Evolutionary conservation across 306 rosid species (phyloP).

Genomic region (Vigna unguiculata): DNA sequence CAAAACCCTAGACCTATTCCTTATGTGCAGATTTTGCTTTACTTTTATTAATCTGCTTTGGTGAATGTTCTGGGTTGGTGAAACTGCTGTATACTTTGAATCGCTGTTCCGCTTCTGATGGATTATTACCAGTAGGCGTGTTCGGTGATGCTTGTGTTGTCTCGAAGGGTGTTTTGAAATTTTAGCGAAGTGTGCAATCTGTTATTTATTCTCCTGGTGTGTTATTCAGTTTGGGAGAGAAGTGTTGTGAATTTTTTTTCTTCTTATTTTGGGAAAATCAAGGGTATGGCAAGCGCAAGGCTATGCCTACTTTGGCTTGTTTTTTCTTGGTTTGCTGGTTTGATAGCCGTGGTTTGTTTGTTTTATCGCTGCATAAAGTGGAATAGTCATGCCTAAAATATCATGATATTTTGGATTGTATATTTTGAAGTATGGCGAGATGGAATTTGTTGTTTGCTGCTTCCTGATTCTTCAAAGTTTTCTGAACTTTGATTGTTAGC

Average conservation of each 20-base stretch:
- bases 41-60: neutral
- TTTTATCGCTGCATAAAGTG: conserved; percentile 3
- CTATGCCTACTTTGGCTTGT: conserved; percentile 25
- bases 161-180: conserved; percentile 32
- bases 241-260: neutral
- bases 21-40: conserved; percentile 24
- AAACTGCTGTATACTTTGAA: conserved; percentile 28
- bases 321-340: conserved; percentile 34
- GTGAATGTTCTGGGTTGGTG: conserved; percentile 23
- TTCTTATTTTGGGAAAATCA: conserved; percentile 25
- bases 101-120: conserved; percentile 32
- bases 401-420: neutral
- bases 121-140: neutral
- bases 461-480: conserved; percentile 3
- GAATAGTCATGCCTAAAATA: conserved; percentile 22
- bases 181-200: conserved; percentile 16
- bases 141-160: conserved; percentile 24
- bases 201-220: neutral
- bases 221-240: conserved; percentile 24
- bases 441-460: conserved; percentile 33
- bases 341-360: conserved; percentile 24
- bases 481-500: conserved; percentile 14
- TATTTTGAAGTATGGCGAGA: conserved; percentile 11
- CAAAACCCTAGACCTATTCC: conserved; percentile 42
- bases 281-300: conserved; percentile 11